phyloP scores from a whole-genome alignment of 306 rosid species.

The Inga laurina region DNA sequence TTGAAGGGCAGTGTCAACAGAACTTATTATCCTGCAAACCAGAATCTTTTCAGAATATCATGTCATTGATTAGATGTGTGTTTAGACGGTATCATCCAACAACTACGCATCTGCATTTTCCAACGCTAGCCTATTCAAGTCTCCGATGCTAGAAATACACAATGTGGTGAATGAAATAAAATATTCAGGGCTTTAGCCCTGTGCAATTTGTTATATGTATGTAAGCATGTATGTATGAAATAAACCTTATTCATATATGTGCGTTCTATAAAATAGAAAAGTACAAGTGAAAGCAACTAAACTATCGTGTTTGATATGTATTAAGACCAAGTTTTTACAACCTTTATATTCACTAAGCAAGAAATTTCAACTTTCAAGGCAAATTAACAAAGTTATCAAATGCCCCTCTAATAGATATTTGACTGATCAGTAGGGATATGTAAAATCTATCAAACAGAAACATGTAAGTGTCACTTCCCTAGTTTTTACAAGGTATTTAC shows the following conservation, averaged over 20 bases:
- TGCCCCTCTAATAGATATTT: not conserved
- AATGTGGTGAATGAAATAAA: not conserved
- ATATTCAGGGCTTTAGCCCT: not conserved
- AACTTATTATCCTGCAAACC: constrained; percentile 59
- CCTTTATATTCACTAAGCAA: not conserved
- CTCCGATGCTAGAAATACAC: not conserved
- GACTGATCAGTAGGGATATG: not conserved
- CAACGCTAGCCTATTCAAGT: not conserved
- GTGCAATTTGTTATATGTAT: not conserved
- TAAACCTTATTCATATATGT: not conserved
- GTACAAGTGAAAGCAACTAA: not conserved
- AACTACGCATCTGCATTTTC: not conserved
- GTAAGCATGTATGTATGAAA: not conserved
- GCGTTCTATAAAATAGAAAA: not conserved
- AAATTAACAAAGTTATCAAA: not conserved
- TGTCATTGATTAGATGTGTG: constrained; percentile 3
- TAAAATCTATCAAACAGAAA: too few species aligned
- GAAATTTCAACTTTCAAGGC: not conserved
- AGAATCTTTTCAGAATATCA: constrained; percentile 18
- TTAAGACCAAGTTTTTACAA: not conserved
- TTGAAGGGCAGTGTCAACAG: constrained; percentile 55
- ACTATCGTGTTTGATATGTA: not conserved
- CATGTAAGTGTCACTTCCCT: not conserved
- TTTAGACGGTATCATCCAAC: not conserved
- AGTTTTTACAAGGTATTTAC: not conserved